A percentile compares a stretch with the other conserved stretches of the same genome.
These are phyloP conservation scores for Fonsecaea nubica DNA, from an alignment of 2,329 filamentous ascomycete genomes.

Conservation along the genomic window DNA sequence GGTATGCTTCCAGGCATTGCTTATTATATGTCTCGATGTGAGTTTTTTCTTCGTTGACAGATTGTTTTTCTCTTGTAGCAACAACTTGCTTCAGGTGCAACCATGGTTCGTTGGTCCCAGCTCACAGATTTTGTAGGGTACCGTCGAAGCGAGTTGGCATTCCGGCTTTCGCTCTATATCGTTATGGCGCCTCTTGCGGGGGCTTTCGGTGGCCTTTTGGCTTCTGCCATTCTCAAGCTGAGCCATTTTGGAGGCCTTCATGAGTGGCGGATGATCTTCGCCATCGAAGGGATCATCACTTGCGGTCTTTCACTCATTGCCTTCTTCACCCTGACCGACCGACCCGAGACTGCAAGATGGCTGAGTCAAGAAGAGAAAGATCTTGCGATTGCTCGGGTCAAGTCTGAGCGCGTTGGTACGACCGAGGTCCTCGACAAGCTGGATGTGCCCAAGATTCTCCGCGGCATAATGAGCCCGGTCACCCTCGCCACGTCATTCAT, in stretches of 20 bases:
- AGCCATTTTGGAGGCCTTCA: constrained; percentile 62
- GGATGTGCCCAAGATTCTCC: constrained; percentile 63
- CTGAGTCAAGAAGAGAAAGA: constrained; percentile 69
- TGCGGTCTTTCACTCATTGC: constrained; percentile 63
- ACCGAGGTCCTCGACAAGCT: constrained; percentile 70
- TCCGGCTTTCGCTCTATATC: constrained; percentile 71
- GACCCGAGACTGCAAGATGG: constrained; percentile 72
- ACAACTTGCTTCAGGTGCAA: not conserved
- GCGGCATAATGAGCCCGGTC: constrained; percentile 70
- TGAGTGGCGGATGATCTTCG: constrained; percentile 74
- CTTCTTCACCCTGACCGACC: constrained; percentile 71
- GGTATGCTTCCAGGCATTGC: constrained; percentile 77
- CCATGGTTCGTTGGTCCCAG: constrained; percentile 51
- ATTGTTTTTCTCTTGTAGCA: not conserved
- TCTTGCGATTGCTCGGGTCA: constrained; percentile 69
- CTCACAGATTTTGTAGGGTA: constrained; percentile 58
- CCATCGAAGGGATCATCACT: constrained; percentile 72
- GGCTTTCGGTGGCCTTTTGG: constrained; percentile 72
- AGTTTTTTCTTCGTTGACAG: not conserved
- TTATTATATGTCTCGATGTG: constrained; percentile 60
- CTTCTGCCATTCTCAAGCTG: constrained; percentile 68
- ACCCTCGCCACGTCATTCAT: constrained; percentile 63
- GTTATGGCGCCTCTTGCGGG: constrained; percentile 74
- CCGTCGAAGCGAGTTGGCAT: constrained; percentile 70
- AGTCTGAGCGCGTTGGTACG: constrained; percentile 69